phyloP scores from a whole-genome alignment of 2,329 filamentous ascomycete genomes.

The Coleophoma crateriformis region DNA sequence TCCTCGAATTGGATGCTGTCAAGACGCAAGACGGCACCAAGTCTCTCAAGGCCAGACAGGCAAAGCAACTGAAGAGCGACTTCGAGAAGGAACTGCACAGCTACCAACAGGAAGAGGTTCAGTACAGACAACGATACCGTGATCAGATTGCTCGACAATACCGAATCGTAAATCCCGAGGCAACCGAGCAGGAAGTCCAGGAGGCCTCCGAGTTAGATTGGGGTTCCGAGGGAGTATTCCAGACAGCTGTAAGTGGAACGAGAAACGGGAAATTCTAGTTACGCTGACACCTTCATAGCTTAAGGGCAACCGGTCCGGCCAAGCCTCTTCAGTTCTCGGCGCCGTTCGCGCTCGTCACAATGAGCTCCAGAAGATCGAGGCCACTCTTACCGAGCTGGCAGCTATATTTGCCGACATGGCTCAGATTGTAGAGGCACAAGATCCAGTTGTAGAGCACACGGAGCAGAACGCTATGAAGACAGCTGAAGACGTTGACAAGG shows the following conservation, averaged over 20 bases:
- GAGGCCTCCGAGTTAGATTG: conserved; percentile 66
- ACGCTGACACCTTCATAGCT: conserved; percentile 43
- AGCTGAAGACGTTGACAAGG: conserved; percentile 60
- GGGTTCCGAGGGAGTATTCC: conserved; percentile 76
- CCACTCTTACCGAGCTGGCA: conserved; percentile 65
- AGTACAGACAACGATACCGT: conserved; percentile 65
- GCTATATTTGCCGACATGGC: conserved; percentile 70
- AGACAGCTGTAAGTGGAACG: conserved; percentile 61
- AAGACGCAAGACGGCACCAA: conserved; percentile 56
- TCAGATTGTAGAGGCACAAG: conserved; percentile 68
- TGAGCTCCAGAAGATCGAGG: conserved; percentile 76
- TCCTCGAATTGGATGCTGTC: conserved; percentile 64
- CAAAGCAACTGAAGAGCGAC: conserved; percentile 65
- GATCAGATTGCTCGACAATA: conserved; percentile 79
- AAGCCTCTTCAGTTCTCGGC: conserved; percentile 68
- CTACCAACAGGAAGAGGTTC: conserved; percentile 66
- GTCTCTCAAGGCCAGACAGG: conserved; percentile 66
- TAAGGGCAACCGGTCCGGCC: conserved; percentile 67
- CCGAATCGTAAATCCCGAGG: conserved; percentile 75
- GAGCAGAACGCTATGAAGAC: conserved; percentile 64
- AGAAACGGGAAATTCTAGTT: neutral
- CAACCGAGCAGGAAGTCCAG: conserved; percentile 65
- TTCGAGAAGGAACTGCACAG: conserved; percentile 68
- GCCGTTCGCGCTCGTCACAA: conserved; percentile 78
- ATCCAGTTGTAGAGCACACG: conserved; percentile 53